Base-by-base conservation (phyloP, 768 basidiomycete genomes). In the Naematelia encephala region DNA sequence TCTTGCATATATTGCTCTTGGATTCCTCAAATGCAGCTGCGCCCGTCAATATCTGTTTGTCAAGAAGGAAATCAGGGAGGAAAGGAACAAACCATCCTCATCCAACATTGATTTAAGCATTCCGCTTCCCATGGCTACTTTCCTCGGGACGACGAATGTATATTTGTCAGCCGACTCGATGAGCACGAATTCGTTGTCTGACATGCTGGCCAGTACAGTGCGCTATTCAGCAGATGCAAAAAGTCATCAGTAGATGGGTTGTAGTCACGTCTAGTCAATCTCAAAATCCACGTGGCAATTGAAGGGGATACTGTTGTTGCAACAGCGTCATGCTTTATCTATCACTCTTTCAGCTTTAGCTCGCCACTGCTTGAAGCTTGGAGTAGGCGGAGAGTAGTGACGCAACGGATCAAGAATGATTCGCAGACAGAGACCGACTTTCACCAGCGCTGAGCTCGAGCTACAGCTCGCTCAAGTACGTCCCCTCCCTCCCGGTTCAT, bases 21-120 rank as follows among this genome's bases (percentile, higher is more conserved):
- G 89, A 86, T 77, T 92, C 90, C 2, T 84, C 80, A 75, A 88
- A 91, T 52, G 82, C 86, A 59, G 85, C 90, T 88, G 62, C 8
- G 26, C 8, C 47, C 34, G 27, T 46, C 22, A 59, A 45, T 25
- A 22, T 45, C 12, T 27, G 8, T 23, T 2, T 26, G n/a, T 50
- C 48, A 2, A 42, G 30, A 48, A n/a, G 12, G 30, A 29, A 5
- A 42, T 46, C 39, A 22, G 46, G 28, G 47, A 51, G 42, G 58
- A 59, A 23, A 44, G 28, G 14, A 53, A 76, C 82, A 62, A 48
- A 89, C 89, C 84, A 54, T 84, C 83, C 29, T 83, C 81, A 71
- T 86, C 88, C 62, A 94, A 78, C 84, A 88, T 90, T 70, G 84
- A 86, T 67, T 83, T 84, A 77, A 96, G 84, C 0, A 88, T 91